Conservation (phyloP, 371 early-diverging fungal species). For the Circinella minor region DNA sequence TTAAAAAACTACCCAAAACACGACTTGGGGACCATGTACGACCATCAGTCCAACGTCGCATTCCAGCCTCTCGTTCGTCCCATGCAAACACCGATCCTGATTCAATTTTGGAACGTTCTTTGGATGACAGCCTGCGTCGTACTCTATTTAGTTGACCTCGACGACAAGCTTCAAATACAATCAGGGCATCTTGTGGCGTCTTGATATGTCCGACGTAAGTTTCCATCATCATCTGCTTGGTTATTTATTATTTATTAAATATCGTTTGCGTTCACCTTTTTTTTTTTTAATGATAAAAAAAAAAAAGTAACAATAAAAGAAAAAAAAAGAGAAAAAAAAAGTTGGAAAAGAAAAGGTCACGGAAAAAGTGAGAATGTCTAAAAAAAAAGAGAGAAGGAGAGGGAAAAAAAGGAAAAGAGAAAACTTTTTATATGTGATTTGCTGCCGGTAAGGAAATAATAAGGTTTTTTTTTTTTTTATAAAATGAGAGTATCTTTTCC, state of each 20-base stretch:
- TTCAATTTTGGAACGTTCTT: conserved; percentile 77
- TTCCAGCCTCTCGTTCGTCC: conserved; percentile 88
- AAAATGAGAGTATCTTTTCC: too few species aligned
- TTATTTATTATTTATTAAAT: too few species aligned
- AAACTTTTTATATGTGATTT: conserved; percentile 3
- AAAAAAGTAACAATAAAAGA: too few species aligned
- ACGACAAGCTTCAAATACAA: conserved; percentile 84
- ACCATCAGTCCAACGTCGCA: conserved; percentile 93
- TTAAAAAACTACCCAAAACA: conserved; percentile 82
- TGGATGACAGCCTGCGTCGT: conserved; percentile 78
- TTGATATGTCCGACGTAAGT: conserved; percentile 81
- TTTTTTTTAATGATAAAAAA: too few species aligned
- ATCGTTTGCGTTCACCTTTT: too few species aligned
- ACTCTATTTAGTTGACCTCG: conserved; percentile 67
- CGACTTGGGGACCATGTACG: conserved; percentile 88
- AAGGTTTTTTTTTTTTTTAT: neutral
- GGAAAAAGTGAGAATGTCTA: neutral
- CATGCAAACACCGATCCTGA: conserved; percentile 89
- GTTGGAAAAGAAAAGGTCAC: too few species aligned
- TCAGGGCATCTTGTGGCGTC: conserved; percentile 79
- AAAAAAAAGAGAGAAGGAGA: conserved; percentile 20
- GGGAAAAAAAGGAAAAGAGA: conserved; percentile 30
- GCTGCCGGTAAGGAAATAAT: neutral
- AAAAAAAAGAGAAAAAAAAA: too few species aligned
- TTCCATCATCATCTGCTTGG: conserved; percentile 48